phyloP scores from a whole-genome alignment of 1,284 basidiomycete species.

The Clitocybe nebularis region DNA sequence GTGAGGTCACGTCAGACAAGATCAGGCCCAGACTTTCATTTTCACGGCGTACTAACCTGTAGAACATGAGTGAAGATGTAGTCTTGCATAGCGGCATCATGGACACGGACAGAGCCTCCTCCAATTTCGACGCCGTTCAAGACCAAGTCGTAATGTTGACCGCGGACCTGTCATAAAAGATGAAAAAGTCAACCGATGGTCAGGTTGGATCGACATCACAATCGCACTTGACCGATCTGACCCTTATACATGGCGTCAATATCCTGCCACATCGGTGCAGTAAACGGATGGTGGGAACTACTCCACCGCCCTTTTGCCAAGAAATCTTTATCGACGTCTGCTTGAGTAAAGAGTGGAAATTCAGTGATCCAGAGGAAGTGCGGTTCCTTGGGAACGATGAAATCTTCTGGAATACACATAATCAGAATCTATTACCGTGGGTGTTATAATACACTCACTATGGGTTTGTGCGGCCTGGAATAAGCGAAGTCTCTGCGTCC shows the following conservation, averaged over 20 bases:
- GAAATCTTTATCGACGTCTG: slow-evolving; percentile 85
- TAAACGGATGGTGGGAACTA: slow-evolving; percentile 93
- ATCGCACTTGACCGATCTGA: slow-evolving; percentile 57
- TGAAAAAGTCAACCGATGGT: slow-evolving; percentile 11
- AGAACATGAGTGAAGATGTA: slow-evolving; percentile 77
- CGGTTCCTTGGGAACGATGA: slow-evolving; percentile 53
- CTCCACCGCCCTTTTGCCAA: slow-evolving; percentile 85
- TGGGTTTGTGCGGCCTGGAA: slow-evolving; percentile 58
- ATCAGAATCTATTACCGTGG: slow-evolving; percentile 7
- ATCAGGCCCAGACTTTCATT: slow-evolving; percentile 1
- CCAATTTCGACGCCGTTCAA: slow-evolving; percentile 93
- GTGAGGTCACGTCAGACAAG: slow-evolving; percentile 2
- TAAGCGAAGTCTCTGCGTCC: slow-evolving; percentile 68
- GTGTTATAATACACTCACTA: slow-evolving; percentile 41
- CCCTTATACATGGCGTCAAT: slow-evolving; percentile 70
- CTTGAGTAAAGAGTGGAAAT: slow-evolving; percentile 90
- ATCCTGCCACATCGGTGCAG: slow-evolving; percentile 91
- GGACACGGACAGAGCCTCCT: slow-evolving; percentile 90
- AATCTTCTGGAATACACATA: slow-evolving; percentile 39
- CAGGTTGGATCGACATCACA: slow-evolving; percentile 1
- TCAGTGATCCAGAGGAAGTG: slow-evolving; percentile 94
- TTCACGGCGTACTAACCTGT: slow-evolving; percentile 47
- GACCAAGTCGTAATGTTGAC: slow-evolving; percentile 98
- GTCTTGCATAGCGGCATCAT: slow-evolving; percentile 84
- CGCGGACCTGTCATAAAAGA: slow-evolving; percentile 59